Base-by-base conservation (phyloP, 106 monocot genomes). In the Ottelia alismoides region DNA sequence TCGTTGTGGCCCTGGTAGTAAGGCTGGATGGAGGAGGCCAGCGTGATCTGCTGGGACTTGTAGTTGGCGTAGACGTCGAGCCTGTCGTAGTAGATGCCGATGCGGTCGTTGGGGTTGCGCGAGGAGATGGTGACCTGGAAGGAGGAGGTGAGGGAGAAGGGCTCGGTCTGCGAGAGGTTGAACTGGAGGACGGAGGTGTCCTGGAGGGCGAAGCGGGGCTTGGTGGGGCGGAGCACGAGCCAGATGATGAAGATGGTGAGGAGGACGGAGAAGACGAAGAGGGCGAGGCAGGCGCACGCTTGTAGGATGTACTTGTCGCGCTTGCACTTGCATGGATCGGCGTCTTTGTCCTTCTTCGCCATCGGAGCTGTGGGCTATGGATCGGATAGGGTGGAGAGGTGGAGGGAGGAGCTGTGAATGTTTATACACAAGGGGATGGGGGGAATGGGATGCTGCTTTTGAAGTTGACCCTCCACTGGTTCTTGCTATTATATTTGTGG, bases 71-170 rank as follows among this genome's bases (percentile, higher is more conserved):
- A 58, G 22, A 55, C 64, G 60, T 78, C 66, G 29, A 87, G 57
- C 31, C 47, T 47, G 44, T 87, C 81, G 72, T 81, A 87, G 63
- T 66, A 60, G 73, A 82, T 49, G 40, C 81, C 87, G 54, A 78
- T 55, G 18, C 62, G 66, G 66, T 68, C 49, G 57, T 87, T 87
- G 31, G 87, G 81, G 69, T 87, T 87, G 31, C 65, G 59, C 48
- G 66, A 72, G 52, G 76, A 64, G 52, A 92, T 25, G 49, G 87
- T 77, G 51, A 65, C 64, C 57, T 71, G 64, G 28, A 79, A 6
- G 45, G 43, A 21, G 46, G 70, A 32, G 21, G 64, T 58, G 21
- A 74, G 79, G 53, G 70, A 52, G 54, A 31, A 11, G 45, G 76
- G 25, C 29, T 31, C 7, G 14, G 31, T 20, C 27, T 11, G 16